Evolutionary conservation across 164 flowering plant genomes (phyloP).

Genomic region (Stephania cephalantha): DNA sequence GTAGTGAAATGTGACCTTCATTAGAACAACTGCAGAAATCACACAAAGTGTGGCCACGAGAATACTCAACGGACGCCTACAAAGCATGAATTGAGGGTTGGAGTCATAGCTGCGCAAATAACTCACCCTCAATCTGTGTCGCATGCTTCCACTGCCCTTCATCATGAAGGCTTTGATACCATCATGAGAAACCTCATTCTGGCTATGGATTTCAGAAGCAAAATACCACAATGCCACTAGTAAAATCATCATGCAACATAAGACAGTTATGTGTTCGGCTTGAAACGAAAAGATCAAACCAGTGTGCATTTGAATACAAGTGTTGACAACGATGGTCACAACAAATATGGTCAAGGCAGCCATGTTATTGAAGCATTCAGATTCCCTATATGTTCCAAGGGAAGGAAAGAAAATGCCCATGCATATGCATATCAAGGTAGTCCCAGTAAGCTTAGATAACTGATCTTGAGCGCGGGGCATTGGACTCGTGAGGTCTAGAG

Average conservation of each 20-base stretch:
- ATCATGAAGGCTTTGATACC: not conserved
- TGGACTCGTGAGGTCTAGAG: too few species aligned
- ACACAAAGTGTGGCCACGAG: not conserved
- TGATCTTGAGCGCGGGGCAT: too few species aligned
- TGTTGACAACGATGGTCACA: too few species aligned
- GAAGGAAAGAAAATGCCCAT: too few species aligned
- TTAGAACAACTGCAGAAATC: not conserved
- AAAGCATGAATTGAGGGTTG: not conserved
- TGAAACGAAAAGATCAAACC: constrained; percentile 7
- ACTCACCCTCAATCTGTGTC: not conserved
- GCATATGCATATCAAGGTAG: too few species aligned
- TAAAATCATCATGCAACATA: constrained; percentile 10
- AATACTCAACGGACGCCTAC: not conserved
- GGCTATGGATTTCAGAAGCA: not conserved
- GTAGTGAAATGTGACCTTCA: not conserved
- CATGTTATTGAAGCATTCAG: too few species aligned
- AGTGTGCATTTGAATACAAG: not conserved
- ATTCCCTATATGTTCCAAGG: too few species aligned
- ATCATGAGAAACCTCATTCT: not conserved
- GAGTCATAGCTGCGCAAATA: not conserved
- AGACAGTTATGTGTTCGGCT: constrained; percentile 2
- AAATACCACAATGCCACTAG: constrained; percentile 3
- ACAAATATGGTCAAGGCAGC: too few species aligned
- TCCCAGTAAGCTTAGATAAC: too few species aligned
- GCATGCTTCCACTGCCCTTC: not conserved